A percentile compares a stretch with the other conserved stretches of the same genome.
These are phyloP conservation scores for Prunus salicina DNA, from an alignment of 306 rosid genomes.

Conservation along the genomic window DNA sequence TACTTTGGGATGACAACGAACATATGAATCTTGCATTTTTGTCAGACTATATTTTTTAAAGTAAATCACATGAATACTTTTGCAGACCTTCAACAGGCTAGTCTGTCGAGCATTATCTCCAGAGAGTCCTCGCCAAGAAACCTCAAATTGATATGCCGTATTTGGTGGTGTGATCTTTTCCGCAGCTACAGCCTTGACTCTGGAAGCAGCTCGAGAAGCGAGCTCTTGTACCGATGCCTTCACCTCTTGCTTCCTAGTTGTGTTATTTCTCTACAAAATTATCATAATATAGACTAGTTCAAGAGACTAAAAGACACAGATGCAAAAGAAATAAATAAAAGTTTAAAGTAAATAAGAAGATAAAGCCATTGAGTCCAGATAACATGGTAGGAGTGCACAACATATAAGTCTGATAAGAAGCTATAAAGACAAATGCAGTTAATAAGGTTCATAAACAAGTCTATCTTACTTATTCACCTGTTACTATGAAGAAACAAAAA, in stretches of 20 bases:
- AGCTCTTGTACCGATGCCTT: constrained; percentile 69
- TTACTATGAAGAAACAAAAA: not conserved
- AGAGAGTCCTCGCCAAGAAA: constrained; percentile 76
- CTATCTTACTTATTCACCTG: not conserved
- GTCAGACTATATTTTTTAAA: not conserved
- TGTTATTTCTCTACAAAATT: constrained; percentile 48
- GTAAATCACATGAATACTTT: not conserved
- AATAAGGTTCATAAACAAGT: not conserved
- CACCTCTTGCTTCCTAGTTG: constrained; percentile 38
- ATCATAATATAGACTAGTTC: not conserved
- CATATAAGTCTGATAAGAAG: not conserved
- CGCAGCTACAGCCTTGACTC: constrained; percentile 66
- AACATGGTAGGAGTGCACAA: not conserved
- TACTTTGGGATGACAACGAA: not conserved
- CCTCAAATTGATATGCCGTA: constrained; percentile 93
- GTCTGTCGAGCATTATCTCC: constrained; percentile 67
- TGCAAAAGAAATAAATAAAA: not conserved
- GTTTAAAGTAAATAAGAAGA: not conserved
- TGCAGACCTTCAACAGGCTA: constrained; percentile 61
- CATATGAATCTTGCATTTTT: not conserved
- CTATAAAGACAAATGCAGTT: not conserved
- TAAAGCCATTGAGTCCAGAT: not conserved
- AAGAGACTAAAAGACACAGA: not conserved
- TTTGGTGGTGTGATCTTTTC: constrained; percentile 64
- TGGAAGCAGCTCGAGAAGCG: constrained; percentile 79